These are phyloP conservation scores for Daucus carota DNA, from an alignment of 129 eudicot genomes.

Conservation along the genomic window DNA sequence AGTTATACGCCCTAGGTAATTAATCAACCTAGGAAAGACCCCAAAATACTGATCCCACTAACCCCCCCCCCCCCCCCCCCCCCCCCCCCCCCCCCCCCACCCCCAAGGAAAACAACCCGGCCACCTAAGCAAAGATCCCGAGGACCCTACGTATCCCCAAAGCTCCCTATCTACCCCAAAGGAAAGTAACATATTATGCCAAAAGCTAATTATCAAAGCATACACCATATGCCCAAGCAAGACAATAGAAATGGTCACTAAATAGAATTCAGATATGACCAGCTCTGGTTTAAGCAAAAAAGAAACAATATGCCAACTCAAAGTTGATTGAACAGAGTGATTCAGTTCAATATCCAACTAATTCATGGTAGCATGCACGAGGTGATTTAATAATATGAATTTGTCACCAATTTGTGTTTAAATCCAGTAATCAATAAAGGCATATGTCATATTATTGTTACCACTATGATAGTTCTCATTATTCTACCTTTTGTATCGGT, in stretches of 20 bases:
- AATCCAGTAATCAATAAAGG: background rate
- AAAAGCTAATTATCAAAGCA: background rate
- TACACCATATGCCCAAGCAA: background rate
- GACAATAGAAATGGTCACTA: too few species aligned
- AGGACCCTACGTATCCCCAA: background rate
- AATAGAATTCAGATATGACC: too few species aligned
- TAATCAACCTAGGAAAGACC: background rate
- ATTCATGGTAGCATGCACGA: background rate
- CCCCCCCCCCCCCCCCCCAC: too few species aligned
- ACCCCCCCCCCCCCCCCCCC: background rate
- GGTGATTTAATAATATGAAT: background rate
- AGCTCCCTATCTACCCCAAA: background rate
- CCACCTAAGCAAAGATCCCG: background rate
- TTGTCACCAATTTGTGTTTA: background rate
- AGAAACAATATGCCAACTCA: background rate
- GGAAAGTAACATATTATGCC: background rate
- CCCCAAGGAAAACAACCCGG: background rate
- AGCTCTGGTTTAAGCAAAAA: background rate
- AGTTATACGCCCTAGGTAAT: background rate
- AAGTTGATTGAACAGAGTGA: background rate
- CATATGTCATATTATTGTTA: background rate
- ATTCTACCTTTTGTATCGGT: constrained; percentile 72
- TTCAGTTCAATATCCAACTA: background rate
- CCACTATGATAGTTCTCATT: background rate
- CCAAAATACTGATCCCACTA: background rate